Base-by-base conservation (phyloP, 352 stramenopile species). In the Phytophthora gonapodyides region DNA sequence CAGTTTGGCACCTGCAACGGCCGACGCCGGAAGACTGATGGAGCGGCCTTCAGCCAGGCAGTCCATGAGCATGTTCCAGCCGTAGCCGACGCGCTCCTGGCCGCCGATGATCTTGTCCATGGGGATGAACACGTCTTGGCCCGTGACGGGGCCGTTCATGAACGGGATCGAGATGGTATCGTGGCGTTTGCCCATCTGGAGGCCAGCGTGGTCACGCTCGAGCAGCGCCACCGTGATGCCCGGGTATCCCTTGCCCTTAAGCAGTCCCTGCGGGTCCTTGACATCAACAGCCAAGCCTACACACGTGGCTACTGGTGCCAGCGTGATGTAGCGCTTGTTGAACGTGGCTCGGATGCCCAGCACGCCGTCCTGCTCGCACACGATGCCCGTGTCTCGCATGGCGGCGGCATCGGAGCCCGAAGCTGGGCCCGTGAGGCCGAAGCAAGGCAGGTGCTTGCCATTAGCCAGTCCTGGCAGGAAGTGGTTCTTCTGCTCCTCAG, bases 51-150 rank as follows among this genome's bases (percentile, higher is more conserved):
- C 97, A 9, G 97, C 97, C 17, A 99, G 71, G 65, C 97, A 99
- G 68, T 99, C 97, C 71, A 99, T 98, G 69, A 99, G 96, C 97
- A 99, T 99, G 80, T 99, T 98, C 97, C 97, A 99, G 60, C 97
- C 97, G 70, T 97, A 98, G 50, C 97, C 97, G 35, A 97, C 97
- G 66, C 92, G 84, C 54, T 96, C 93, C 79, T 98, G 96, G 34
- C 97, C 97, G 61, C 97, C 97, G 33, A 99, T 96, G 68, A 99
- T 98, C 73, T 96, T 97, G 21, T 93, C 87, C 88, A 99, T 99
- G 4, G 97, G 96, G 58, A 99, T 99, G 77, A 98, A 99, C 50
- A 99, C 95, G 61, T 99, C 89, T 66, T 98, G 70, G 42, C 96
- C 97, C 41, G 93, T 91, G 17, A 99, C 96, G 2, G 97, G 98